phyloP scores from a whole-genome alignment of 2,329 filamentous ascomycete species.

The Aureobasidium subglaciale region DNA sequence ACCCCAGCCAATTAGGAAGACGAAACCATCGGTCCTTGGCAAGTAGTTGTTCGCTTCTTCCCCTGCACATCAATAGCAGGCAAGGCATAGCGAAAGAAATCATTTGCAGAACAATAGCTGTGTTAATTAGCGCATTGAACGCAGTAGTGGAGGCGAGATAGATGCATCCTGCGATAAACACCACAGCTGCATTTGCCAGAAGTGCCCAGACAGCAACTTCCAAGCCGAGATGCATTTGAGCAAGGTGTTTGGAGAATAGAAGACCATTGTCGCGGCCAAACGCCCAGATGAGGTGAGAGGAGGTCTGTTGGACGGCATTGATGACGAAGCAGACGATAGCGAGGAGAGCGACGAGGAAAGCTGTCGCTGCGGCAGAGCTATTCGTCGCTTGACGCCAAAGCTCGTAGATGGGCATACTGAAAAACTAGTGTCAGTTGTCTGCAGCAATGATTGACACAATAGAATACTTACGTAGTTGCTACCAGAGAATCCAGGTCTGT shows the following conservation, averaged over 20 bases:
- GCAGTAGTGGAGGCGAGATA: constrained; percentile 20
- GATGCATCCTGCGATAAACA: constrained; percentile 31
- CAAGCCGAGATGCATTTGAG: constrained; percentile 42
- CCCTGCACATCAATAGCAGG: constrained; percentile 16
- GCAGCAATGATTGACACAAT: background rate
- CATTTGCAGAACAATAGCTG: constrained; percentile 19
- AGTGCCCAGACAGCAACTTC: constrained; percentile 52
- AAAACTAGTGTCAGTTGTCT: background rate
- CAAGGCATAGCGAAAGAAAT: constrained; percentile 20
- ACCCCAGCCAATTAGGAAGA: constrained; percentile 15
- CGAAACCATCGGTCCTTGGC: constrained; percentile 16
- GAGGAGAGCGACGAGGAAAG: background rate
- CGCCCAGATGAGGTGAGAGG: constrained; percentile 38
- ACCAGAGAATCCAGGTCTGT: constrained; percentile 31
- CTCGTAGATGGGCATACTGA: constrained; percentile 14
- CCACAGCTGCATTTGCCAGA: constrained; percentile 42
- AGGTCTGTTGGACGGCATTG: constrained; percentile 27
- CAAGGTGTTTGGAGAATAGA: constrained; percentile 45
- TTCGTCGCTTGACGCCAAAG: constrained; percentile 12
- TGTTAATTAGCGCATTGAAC: constrained; percentile 21
- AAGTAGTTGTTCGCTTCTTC: constrained; percentile 9
- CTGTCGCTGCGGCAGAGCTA: constrained; percentile 5
- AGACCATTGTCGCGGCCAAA: constrained; percentile 52
- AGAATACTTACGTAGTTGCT: constrained; percentile 11
- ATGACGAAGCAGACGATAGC: background rate